Percentiles rank a stretch among this genome's conserved stretches.
Evolutionary conservation across 768 basidiomycete genomes (phyloP).

Genomic region (Tulasnella sp.): DNA sequence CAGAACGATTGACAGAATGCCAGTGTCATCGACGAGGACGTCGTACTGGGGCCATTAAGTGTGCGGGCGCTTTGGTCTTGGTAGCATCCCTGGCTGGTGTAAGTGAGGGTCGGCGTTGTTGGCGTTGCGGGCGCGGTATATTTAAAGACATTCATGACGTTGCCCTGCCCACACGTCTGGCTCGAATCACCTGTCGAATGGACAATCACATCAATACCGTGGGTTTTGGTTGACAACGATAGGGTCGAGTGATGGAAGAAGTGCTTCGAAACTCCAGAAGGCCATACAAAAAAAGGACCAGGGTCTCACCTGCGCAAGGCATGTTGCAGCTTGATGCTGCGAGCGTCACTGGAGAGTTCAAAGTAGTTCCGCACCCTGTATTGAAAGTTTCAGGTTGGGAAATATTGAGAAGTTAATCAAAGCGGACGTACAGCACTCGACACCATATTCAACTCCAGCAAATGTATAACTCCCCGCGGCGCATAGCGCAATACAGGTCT

Average conservation of each 20-base stretch:
- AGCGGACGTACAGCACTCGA: background rate
- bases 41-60: background rate
- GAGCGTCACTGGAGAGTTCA: too few relatives aligned
- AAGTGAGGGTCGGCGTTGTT: background rate
- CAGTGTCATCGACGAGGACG: background rate
- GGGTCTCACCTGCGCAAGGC: too few relatives aligned
- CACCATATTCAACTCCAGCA: background rate
- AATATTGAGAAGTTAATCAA: too few relatives aligned
- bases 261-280: too few relatives aligned
- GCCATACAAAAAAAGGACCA: too few relatives aligned
- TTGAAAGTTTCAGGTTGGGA: too few relatives aligned
- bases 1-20: background rate
- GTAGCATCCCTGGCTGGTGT: conserved; percentile 14
- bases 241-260: too few relatives aligned
- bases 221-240: too few relatives aligned
- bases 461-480: background rate
- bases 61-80: conserved; percentile 6
- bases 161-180: background rate
- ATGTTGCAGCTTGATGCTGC: too few relatives aligned
- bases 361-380: conserved; percentile 13
- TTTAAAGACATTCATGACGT: background rate
- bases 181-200: background rate
- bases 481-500: background rate
- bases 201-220: background rate
- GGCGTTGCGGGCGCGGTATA: background rate